Evolutionary conservation across 139 green algal species (phyloP), one percentile per base, ranked within the genome.

Genomic region (Micromonas commoda): DNA sequence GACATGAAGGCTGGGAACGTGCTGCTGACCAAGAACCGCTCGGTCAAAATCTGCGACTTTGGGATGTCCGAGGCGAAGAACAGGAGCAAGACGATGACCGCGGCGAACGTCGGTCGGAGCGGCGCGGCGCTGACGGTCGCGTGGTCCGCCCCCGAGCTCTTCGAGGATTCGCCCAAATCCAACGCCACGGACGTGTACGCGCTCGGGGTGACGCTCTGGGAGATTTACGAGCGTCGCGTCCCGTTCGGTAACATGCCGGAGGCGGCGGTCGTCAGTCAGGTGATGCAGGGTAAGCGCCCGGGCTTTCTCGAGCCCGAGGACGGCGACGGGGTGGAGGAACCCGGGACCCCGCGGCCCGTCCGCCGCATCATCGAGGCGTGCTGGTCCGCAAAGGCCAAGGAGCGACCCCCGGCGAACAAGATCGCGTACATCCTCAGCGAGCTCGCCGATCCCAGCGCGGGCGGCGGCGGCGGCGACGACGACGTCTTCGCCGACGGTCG

Each of bases 1-100:
- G 65, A 72, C 31, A 51, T 72, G 65, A 72, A 72, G 19, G 26
- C 65, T 29, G 65, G 19, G n/a, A 72, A 72, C 65, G 65, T 72
- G 28, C 31, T 72, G 3, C 16, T 72, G 16, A 5, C 28, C 29
- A 29, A 26, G 19, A 19, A 72, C 26, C 9, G 26, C 16, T 52
- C 28, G 5, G 26, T 45, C 29, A 6, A 29, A 20, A 51, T 72
- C 4, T 72, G 65, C 65, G 65, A 72, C 31, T 72, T 72, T 45
- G 65, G 65, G n/a, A 72, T 72, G 65, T 72, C 65, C 5, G 28
- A 72, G 5, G 65, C 65, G 28, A 72, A 72, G 65, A 45, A 72
- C 31, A 5, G 65, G n/a, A 31, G 5, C 5, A 72, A 72, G 33
- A 72, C 65, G 65, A 38, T 72, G 28, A 72, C 65, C 16, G 31